Percentiles rank a stretch among this genome's conserved stretches.
phyloP scores from a whole-genome alignment of 805 yeast genomes.

The Metschnikowia aberdeeniae region DNA sequence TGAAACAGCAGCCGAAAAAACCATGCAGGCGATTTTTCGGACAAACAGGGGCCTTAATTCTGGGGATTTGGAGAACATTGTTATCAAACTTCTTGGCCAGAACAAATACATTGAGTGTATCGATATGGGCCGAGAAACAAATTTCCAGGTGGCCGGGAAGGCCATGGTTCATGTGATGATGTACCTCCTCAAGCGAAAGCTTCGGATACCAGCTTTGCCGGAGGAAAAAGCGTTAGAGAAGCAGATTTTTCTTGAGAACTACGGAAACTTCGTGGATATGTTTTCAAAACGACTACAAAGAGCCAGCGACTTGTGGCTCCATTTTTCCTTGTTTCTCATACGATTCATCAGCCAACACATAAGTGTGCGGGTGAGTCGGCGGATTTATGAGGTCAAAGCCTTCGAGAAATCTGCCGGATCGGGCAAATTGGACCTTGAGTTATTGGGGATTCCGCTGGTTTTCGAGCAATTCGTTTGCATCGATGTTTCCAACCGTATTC shows the following conservation, averaged over 20 bases:
- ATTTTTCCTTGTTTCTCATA: constrained; percentile 20
- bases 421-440: constrained; percentile 16
- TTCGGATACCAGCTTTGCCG: not conserved
- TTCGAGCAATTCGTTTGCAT: constrained; percentile 17
- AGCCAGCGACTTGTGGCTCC: constrained; percentile 1
- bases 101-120: constrained; percentile 25
- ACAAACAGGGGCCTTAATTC: constrained; percentile 24
- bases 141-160: constrained; percentile 20
- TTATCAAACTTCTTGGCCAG: constrained; percentile 24
- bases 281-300: not conserved
- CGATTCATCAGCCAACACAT: constrained; percentile 16
- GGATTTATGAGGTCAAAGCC: constrained; percentile 13
- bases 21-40: constrained; percentile 27
- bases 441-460: constrained; percentile 19
- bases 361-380: constrained; percentile 21
- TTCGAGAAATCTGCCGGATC: constrained; percentile 7
- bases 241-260: not conserved
- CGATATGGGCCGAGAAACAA: constrained; percentile 18
- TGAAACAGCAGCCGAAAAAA: constrained; percentile 26
- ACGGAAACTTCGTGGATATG: constrained; percentile 3
- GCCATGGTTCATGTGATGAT: constrained; percentile 20
- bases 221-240: not conserved
- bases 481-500: constrained; percentile 13
- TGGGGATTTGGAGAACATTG: constrained; percentile 26
- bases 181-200: not conserved